phyloP scores from a whole-genome alignment of 805 yeast species.

The Candida sithepensis region DNA sequence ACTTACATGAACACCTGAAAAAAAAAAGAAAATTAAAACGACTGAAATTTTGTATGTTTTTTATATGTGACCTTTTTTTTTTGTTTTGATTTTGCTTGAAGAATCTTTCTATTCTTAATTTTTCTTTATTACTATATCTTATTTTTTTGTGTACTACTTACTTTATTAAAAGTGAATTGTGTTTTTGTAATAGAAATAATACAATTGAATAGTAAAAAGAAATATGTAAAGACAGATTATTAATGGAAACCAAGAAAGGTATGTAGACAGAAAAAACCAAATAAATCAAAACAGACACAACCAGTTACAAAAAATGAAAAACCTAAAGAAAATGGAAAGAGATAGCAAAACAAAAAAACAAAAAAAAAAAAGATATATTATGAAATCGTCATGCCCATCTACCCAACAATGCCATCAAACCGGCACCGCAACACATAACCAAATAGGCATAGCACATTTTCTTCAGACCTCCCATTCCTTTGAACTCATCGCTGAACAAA shows the following conservation, averaged over 20 bases:
- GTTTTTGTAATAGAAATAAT: background rate
- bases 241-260: too few species aligned
- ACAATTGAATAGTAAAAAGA: too few species aligned
- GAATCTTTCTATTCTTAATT: background rate
- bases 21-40: background rate
- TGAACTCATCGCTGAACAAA: conserved; percentile 55
- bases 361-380: background rate
- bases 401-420: conserved; percentile 69
- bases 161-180: background rate
- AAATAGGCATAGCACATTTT: conserved; percentile 46
- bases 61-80: background rate
- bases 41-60: background rate
- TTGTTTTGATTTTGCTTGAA: background rate
- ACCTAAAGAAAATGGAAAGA: background rate
- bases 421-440: conserved; percentile 55
- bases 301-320: background rate
- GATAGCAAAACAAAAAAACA: background rate
- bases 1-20: conserved; percentile 89
- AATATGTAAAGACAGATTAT: too few species aligned
- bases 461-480: conserved; percentile 44
- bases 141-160: background rate
- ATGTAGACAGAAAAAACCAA: background rate
- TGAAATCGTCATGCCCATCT: conserved; percentile 51
- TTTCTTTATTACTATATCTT: background rate
- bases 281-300: background rate